These are phyloP conservation scores for Candida sphagnicola DNA, from an alignment of 805 yeast species.

Conservation along the genomic window DNA sequence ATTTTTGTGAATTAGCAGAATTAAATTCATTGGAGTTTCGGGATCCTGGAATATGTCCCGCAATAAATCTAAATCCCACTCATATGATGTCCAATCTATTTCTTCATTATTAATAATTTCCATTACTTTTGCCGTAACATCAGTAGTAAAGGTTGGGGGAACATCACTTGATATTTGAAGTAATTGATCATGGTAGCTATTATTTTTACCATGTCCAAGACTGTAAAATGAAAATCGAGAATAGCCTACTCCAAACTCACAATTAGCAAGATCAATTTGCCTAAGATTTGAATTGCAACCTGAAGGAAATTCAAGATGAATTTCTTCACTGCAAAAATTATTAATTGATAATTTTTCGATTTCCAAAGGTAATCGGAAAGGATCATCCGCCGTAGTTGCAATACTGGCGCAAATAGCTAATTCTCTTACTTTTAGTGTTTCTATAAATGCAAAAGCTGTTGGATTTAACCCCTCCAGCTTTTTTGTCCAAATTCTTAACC, in stretches of 20 bases:
- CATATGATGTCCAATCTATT: neutral
- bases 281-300: neutral
- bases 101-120: neutral
- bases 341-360: neutral
- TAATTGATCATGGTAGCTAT: neutral
- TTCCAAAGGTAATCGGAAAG: neutral
- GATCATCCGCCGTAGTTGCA: neutral
- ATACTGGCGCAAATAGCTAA: neutral
- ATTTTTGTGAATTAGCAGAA: no score
- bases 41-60: neutral
- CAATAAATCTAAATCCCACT: neutral
- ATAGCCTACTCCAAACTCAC: neutral
- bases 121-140: neutral
- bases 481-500: no score
- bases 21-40: neutral
- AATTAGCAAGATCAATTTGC: no score
- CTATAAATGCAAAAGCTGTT: neutral
- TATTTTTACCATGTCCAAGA: neutral
- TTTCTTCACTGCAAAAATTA: neutral
- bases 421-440: neutral
- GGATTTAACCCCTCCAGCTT: neutral
- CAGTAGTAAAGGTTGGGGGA: neutral
- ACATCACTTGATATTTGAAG: neutral
- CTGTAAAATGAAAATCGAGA: neutral
- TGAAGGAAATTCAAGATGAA: neutral